phyloP scores from a whole-genome alignment of 192 early-diverging fungal species.

The Coemansia sp. region DNA sequence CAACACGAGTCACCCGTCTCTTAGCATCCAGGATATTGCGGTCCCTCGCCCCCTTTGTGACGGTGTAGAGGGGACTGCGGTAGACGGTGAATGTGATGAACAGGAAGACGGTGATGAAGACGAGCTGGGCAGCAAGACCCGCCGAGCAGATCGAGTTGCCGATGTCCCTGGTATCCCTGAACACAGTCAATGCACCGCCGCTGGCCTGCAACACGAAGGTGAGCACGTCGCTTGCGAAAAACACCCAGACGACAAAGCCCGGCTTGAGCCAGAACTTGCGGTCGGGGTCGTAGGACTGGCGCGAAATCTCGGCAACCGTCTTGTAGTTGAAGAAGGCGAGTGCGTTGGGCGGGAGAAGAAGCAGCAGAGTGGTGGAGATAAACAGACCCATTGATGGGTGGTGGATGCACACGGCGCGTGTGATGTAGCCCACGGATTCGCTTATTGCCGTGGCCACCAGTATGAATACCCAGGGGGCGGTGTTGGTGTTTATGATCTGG shows the following conservation, averaged over 20 bases:
- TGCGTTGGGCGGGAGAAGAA: slow-evolving; percentile 54
- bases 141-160: slow-evolving; percentile 42
- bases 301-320: slow-evolving; percentile 38
- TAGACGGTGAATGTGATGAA: slow-evolving; percentile 14
- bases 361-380: slow-evolving; percentile 39
- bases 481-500: slow-evolving; percentile 12
- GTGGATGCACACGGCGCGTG: slow-evolving; percentile 39
- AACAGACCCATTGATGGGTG: slow-evolving; percentile 39
- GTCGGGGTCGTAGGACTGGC: slow-evolving; percentile 5
- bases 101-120: slow-evolving; percentile 38
- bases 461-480: slow-evolving; percentile 33
- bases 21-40: slow-evolving; percentile 14
- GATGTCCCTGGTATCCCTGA: slow-evolving; percentile 6
- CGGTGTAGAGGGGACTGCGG: slow-evolving; percentile 19
- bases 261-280: slow-evolving; percentile 33
- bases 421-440: slow-evolving; percentile 43
- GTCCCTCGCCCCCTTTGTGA: slow-evolving; percentile 17
- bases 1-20: slow-evolving; percentile 25
- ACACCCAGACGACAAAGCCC: slow-evolving; percentile 52
- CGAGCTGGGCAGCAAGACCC: slow-evolving; percentile 40
- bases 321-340: slow-evolving; percentile 56
- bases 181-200: slow-evolving; percentile 36
- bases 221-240: slow-evolving; percentile 54
- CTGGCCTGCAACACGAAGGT: slow-evolving; percentile 47
- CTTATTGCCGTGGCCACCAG: slow-evolving; percentile 40